A percentile compares a stretch with the other conserved stretches of the same genome.
Conservation (phyloP, 768 basidiomycete species). For the Pleurotus citrinopileatus region DNA sequence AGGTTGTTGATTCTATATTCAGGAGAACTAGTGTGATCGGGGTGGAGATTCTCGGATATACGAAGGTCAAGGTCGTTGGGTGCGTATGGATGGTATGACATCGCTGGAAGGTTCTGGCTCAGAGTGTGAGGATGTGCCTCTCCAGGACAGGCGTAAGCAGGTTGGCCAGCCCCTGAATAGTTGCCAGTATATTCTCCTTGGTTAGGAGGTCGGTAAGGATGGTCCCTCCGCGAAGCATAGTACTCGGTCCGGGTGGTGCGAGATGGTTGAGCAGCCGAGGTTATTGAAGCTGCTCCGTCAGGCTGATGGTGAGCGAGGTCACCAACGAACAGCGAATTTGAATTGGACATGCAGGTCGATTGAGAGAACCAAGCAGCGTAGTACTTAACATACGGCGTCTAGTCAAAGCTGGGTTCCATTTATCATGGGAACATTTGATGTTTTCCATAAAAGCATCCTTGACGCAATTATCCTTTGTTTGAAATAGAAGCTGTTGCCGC, state of each 20-base stretch:
- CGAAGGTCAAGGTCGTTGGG: too few species aligned
- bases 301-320: background rate
- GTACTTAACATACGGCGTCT: too few species aligned
- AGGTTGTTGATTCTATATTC: constrained; percentile 2
- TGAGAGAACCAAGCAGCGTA: too few species aligned
- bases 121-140: background rate
- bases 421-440: too few species aligned
- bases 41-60: too few species aligned
- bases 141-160: background rate
- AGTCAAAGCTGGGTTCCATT: too few species aligned
- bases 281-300: background rate
- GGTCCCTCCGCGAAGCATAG: background rate
- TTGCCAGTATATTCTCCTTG: background rate
- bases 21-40: background rate
- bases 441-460: too few species aligned
- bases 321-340: background rate
- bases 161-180: background rate
- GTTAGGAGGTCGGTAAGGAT: background rate
- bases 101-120: too few species aligned
- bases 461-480: background rate
- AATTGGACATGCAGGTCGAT: too few species aligned
- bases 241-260: background rate
- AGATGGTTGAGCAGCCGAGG: background rate
- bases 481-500: background rate
- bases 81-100: too few species aligned